A percentile compares a stretch with the other conserved stretches of the same genome.
Evolutionary conservation across 306 rosid genomes (phyloP).

Genomic region (Erythrophleum fordii): DNA sequence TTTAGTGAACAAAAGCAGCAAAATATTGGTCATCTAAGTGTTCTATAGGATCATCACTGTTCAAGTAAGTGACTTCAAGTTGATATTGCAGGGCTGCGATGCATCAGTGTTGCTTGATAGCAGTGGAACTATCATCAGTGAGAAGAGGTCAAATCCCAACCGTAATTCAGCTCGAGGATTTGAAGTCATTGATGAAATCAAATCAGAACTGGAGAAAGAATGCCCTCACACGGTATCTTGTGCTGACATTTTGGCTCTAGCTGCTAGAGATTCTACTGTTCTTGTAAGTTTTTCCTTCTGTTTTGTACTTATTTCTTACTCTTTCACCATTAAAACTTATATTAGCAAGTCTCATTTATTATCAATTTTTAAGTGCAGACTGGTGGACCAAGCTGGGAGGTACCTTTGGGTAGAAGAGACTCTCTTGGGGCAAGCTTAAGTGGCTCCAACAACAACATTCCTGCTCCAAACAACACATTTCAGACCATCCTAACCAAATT

Average conservation of each 20-base stretch:
- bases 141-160: slow-evolving; percentile 81
- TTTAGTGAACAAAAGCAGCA: neutral
- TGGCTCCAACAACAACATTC: slow-evolving; percentile 89
- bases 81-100: slow-evolving; percentile 83
- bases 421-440: slow-evolving; percentile 77
- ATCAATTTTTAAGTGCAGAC: slow-evolving; percentile 49
- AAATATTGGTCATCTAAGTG: neutral
- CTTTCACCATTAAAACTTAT: neutral
- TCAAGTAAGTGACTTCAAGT: slow-evolving; percentile 1
- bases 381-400: slow-evolving; percentile 91
- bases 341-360: slow-evolving; percentile 19
- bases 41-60: neutral
- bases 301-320: slow-evolving; percentile 24
- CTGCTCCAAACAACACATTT: slow-evolving; percentile 96
- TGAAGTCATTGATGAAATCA: slow-evolving; percentile 82
- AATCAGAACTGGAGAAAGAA: slow-evolving; percentile 68
- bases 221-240: slow-evolving; percentile 88
- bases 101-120: slow-evolving; percentile 80
- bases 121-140: slow-evolving; percentile 60
- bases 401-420: slow-evolving; percentile 88
- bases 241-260: slow-evolving; percentile 84
- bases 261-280: slow-evolving; percentile 91
- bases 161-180: slow-evolving; percentile 77
- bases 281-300: slow-evolving; percentile 51
- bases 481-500: slow-evolving; percentile 84